Evolutionary conservation across 179 eudicot species (phyloP).

Genomic region (Spergularia azorica): DNA sequence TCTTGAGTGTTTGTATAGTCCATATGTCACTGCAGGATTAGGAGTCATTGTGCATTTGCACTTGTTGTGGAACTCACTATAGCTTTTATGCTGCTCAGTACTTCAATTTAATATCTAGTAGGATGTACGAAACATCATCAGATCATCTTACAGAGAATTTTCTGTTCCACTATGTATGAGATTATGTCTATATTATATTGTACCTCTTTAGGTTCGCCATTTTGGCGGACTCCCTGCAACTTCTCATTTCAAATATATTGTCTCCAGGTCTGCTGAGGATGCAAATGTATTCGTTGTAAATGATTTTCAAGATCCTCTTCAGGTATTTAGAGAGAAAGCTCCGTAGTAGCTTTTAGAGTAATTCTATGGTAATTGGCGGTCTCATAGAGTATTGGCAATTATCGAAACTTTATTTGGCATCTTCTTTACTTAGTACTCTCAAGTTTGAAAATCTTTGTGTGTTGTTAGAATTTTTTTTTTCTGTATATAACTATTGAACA

Average conservation of each 20-base stretch:
- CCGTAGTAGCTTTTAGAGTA: neutral
- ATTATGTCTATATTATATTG: neutral
- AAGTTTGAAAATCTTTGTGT: neutral
- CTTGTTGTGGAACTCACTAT: neutral
- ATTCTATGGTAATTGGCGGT: too few relatives aligned
- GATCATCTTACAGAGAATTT: neutral
- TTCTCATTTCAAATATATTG: slow-evolving; percentile 12
- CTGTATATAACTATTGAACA: neutral
- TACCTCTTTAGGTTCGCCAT: neutral
- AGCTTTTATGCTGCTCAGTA: neutral
- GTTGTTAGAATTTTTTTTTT: neutral
- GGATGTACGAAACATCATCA: neutral
- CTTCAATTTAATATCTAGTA: neutral
- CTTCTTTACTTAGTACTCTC: neutral
- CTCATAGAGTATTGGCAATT: too few relatives aligned
- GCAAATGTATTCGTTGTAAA: slow-evolving; percentile 87
- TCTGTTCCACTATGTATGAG: too few relatives aligned
- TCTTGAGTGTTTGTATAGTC: neutral
- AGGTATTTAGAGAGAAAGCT: slow-evolving; percentile 42
- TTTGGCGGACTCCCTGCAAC: neutral
- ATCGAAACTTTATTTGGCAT: neutral
- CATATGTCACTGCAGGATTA: neutral
- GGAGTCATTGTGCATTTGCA: neutral
- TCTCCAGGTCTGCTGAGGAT: slow-evolving; percentile 88
- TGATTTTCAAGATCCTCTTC: slow-evolving; percentile 87